Evolutionary conservation across 164 flowering plant species (phyloP), one percentile per base, ranked within the genome.

Genomic region (Sedum album): DNA sequence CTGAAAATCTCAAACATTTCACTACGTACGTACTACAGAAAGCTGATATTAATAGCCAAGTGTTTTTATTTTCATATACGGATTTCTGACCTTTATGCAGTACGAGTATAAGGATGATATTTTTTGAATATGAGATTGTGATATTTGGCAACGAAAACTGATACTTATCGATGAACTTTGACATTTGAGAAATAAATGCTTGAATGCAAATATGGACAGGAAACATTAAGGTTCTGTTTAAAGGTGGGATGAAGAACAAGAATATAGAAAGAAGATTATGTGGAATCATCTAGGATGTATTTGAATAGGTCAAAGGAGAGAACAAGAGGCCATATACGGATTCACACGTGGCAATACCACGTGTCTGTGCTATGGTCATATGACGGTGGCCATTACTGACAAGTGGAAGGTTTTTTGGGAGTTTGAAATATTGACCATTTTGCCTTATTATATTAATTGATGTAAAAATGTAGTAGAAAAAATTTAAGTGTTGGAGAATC

Each of bases 351-450:
- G 31, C 60, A 14, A 55, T 23, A 31, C 25, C 31, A 55, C 60
- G 31, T 55, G 60, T 55, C 31, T 21, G 28, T 25, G 30, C 25
- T 2, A 9, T 14, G 60, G 60, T 55, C 60, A 55, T 23, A 55
- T 55, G 60, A 57, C 62, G 62, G 62, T 57, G 62, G 33, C 20
- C 62, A 28, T 33, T 2, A 5, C 31, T 28, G 62, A 57, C 62
- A 57, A 33, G 62, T 57, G 62, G 17, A 57, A 26, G 28, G 62
- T 57, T 10, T 57, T 57, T n/a, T n/a, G n/a, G 62, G 33, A 57
- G 62, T 28, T 57, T 57, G 62, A 57, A 57, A 57, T 57, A 57
- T 57, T 57, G 62, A 57, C 62, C n/a, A 26, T 5, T 28, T 23
- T 20, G 33, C 62, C 20, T 44, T 44, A 10, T 44, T 44, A 44